Percentiles rank a stretch among this genome's conserved stretches.
These are phyloP conservation scores for Annulohypoxylon truncatum DNA, from an alignment of 2,329 filamentous ascomycete species.

Conservation along the genomic window DNA sequence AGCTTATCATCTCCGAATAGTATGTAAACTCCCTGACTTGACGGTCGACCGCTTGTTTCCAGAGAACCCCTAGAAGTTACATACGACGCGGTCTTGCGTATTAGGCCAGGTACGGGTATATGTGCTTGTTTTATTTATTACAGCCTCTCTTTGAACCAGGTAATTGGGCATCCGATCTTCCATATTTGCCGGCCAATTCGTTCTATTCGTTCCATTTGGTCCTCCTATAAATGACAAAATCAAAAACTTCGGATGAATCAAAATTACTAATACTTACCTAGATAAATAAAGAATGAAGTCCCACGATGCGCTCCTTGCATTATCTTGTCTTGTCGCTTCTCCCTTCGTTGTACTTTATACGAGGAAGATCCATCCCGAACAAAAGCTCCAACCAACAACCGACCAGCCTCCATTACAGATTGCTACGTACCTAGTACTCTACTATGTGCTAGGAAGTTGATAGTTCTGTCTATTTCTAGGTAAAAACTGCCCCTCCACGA, in stretches of 20 bases:
- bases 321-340: constrained; percentile 4
- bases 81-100: background rate
- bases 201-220: no score
- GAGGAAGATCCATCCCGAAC: constrained; percentile 5
- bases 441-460: background rate
- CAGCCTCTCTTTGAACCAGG: constrained; percentile 30
- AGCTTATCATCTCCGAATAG: constrained; percentile 14
- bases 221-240: constrained; percentile 11
- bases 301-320: background rate
- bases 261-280: constrained; percentile 26
- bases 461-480: constrained; percentile 1
- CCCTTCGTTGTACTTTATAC: constrained; percentile 14
- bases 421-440: background rate
- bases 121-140: constrained; percentile 36
- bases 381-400: constrained; percentile 2
- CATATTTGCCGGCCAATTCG: constrained; percentile 17
- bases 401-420: constrained; percentile 10
- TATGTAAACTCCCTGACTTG: background rate
- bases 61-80: constrained; percentile 6
- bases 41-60: constrained; percentile 1
- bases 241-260: constrained; percentile 19
- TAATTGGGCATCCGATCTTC: constrained; percentile 25
- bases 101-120: constrained; percentile 23
- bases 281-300: background rate
- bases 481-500: constrained; percentile 13